phyloP scores from a whole-genome alignment of 805 yeast genomes.

The Saccharomycopsis synnaedendra region DNA sequence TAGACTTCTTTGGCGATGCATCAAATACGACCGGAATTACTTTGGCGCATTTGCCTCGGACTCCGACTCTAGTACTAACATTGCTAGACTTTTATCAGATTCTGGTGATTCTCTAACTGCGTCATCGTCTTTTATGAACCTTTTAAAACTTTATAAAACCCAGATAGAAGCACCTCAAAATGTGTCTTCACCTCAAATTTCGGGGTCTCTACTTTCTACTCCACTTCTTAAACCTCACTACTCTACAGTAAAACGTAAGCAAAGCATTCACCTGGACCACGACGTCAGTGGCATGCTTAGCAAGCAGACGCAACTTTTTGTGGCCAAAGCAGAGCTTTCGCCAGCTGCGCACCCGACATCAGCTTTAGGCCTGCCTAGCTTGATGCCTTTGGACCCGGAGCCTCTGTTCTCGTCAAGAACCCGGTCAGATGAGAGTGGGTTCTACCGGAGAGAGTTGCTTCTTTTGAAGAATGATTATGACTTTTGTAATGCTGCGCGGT shows the following conservation, averaged over 20 bases:
- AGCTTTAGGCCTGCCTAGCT: conserved; percentile 5
- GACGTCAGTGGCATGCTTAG: neutral
- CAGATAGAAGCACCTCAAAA: no score
- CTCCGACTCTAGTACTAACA: no score
- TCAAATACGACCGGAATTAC: conserved; percentile 8
- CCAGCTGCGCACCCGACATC: conserved; percentile 2
- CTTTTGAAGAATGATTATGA: conserved; percentile 10
- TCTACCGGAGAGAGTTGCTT: conserved; percentile 13
- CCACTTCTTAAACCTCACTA: no score
- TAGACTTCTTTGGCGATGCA: conserved; percentile 12
- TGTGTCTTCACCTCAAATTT: no score
- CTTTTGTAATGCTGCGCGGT: conserved; percentile 7
- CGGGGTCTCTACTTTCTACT: no score
- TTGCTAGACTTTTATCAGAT: no score
- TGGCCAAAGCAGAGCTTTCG: neutral
- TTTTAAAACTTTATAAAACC: no score
- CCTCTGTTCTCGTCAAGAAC: neutral
- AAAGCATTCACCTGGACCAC: no score
- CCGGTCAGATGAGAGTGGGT: conserved; percentile 7
- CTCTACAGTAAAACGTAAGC: no score
- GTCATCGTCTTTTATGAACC: no score
- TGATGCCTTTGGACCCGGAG: conserved; percentile 7
- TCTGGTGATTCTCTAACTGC: no score
- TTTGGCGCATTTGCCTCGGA: no score
- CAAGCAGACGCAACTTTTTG: conserved; percentile 11